Conservation (phyloP, 1,284 basidiomycete species). For the Rugosomyces carneus region DNA sequence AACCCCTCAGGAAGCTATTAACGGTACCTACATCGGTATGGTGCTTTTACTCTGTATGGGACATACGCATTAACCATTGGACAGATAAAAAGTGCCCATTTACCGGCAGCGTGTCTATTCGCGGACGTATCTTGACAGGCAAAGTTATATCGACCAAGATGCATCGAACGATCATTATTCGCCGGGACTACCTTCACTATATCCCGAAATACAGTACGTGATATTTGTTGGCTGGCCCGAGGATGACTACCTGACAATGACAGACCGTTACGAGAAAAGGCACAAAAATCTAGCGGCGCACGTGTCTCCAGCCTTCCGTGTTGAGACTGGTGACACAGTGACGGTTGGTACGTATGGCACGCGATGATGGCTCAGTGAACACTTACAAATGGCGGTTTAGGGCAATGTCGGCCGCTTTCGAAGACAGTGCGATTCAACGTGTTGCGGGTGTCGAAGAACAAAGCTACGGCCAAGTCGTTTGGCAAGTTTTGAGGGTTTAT, state of each 20-base stretch:
- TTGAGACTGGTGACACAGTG: conserved; percentile 87
- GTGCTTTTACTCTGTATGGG: conserved; percentile 12
- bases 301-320: conserved; percentile 98
- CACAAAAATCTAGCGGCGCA: conserved; percentile 99
- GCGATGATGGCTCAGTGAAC: background rate
- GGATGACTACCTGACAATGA: conserved; percentile 11
- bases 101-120: conserved; percentile 94
- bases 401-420: conserved; percentile 98
- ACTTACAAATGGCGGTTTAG: conserved; percentile 29
- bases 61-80: background rate
- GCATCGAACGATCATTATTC: conserved; percentile 98
- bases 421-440: conserved; percentile 99
- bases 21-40: conserved; percentile 94
- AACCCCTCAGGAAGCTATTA: conserved; percentile 95
- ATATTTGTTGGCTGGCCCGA: too few relatives aligned
- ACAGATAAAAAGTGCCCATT: conserved; percentile 99
- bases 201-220: conserved; percentile 94
- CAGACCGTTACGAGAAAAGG: conserved; percentile 93
- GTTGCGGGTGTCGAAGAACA: conserved; percentile 86
- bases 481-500: conserved; percentile 87
- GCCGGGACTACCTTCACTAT: conserved; percentile 98
- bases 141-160: conserved; percentile 99
- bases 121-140: conserved; percentile 97
- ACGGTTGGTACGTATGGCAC: conserved; percentile 76
- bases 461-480: conserved; percentile 85